These are phyloP conservation scores for Hypoxylon sp. DNA, from an alignment of 2,329 filamentous ascomycete genomes.

Conservation along the genomic window DNA sequence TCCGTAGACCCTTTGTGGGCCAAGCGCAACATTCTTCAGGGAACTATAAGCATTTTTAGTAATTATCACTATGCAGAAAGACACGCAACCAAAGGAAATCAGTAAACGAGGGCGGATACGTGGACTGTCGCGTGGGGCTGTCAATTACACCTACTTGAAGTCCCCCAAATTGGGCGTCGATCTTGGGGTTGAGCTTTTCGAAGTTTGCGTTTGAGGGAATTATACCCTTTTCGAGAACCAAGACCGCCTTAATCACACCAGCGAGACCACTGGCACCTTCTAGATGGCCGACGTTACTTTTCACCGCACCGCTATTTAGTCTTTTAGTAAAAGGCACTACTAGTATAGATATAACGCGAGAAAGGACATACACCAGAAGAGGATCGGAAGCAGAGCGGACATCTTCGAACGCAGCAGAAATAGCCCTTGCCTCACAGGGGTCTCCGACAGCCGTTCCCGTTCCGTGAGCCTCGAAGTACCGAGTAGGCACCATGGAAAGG, in stretches of 20 bases:
- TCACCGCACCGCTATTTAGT: constrained; percentile 44
- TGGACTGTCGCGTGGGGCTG: too few species aligned
- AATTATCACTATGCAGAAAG: too few species aligned
- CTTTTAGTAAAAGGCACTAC: too few species aligned
- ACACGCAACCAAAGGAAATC: neutral
- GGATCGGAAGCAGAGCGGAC: constrained; percentile 10
- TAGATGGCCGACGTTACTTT: constrained; percentile 52
- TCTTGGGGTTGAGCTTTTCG: constrained; percentile 49
- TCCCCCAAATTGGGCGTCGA: constrained; percentile 34
- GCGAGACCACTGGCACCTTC: constrained; percentile 51
- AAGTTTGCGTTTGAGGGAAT: constrained; percentile 55
- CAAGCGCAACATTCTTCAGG: constrained; percentile 27
- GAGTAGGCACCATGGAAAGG: constrained; percentile 40
- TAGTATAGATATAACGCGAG: too few species aligned
- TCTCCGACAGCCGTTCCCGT: constrained; percentile 49
- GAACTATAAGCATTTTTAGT: neutral
- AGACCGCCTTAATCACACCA: constrained; percentile 47
- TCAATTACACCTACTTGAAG: too few species aligned
- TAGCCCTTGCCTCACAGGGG: constrained; percentile 49
- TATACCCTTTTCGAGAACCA: constrained; percentile 39
- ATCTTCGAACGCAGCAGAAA: constrained; percentile 35
- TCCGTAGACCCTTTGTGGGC: constrained; percentile 37
- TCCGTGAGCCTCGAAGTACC: constrained; percentile 54
- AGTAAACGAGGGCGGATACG: neutral
- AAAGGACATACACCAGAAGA: too few species aligned